These are phyloP conservation scores for Thozetella sp. DNA, from an alignment of 495 filamentous ascomycete genomes.

Conservation along the genomic window DNA sequence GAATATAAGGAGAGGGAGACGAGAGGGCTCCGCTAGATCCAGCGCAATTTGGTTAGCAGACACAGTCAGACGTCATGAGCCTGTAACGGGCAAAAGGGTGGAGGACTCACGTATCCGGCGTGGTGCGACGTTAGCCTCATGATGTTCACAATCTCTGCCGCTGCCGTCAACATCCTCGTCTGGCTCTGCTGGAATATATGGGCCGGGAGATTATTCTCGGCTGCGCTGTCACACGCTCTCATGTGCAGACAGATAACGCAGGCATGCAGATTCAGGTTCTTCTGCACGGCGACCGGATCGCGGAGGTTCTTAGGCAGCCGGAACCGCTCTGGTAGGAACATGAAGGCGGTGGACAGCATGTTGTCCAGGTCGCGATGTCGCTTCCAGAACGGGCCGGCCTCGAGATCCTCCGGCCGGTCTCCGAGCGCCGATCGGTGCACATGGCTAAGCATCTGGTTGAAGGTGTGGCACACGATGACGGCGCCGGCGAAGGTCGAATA, in stretches of 20 bases:
- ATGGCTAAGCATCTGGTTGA: conserved; percentile 41
- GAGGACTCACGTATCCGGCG: conserved; percentile 20
- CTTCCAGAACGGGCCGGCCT: conserved; percentile 43
- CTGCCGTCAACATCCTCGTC: conserved; percentile 32
- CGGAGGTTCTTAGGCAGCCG: conserved; percentile 34
- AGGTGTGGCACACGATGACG: conserved; percentile 39
- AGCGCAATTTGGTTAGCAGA: background rate
- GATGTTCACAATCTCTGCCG: conserved; percentile 44
- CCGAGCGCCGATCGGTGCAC: conserved; percentile 34
- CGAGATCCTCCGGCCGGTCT: conserved; percentile 37
- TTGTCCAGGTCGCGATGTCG: conserved; percentile 49
- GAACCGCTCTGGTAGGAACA: conserved; percentile 44
- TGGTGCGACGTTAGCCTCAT: conserved; percentile 34
- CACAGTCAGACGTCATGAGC: background rate
- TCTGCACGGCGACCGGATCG: conserved; percentile 38
- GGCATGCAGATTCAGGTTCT: conserved; percentile 45
- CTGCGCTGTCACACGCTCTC: conserved; percentile 37
- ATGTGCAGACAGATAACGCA: conserved; percentile 45
- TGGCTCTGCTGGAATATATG: conserved; percentile 28
- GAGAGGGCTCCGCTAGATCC: conserved; percentile 41
- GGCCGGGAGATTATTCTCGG: conserved; percentile 32
- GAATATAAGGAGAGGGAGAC: conserved; percentile 42
- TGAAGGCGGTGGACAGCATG: conserved; percentile 41
- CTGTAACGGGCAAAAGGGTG: background rate
- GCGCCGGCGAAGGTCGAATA: conserved; percentile 42